Percentiles rank a stretch among this genome's conserved stretches.
phyloP scores from a whole-genome alignment of 495 filamentous ascomycete genomes.

The Hypoxylon subgilvum region DNA sequence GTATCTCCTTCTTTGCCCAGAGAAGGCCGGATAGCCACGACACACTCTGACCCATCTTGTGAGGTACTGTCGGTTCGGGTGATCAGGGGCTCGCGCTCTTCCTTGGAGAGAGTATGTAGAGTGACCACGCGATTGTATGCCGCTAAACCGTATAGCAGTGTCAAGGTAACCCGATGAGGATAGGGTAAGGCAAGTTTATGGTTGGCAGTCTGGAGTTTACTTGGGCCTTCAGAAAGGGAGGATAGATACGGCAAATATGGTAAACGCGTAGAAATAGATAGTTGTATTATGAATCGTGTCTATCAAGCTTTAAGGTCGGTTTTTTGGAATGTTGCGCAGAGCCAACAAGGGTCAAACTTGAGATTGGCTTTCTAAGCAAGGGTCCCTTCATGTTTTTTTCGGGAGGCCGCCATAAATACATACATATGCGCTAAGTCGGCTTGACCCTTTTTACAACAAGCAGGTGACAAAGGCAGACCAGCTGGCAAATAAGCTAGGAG shows the following conservation, averaged over 20 bases:
- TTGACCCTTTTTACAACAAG: too few relatives aligned
- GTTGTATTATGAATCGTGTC: too few relatives aligned
- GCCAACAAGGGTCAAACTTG: too few relatives aligned
- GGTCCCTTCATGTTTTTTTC: conserved; percentile 25
- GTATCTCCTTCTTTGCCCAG: conserved; percentile 95
- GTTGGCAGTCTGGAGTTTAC: neutral
- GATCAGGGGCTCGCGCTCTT: conserved; percentile 3
- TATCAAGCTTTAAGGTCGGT: conserved; percentile 8
- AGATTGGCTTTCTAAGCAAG: conserved; percentile 34
- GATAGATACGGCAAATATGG: too few relatives aligned
- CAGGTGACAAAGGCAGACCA: conserved; percentile 27
- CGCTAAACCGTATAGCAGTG: conserved; percentile 15
- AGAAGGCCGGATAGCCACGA: conserved; percentile 77
- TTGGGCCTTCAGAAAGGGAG: conserved; percentile 13
- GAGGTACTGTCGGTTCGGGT: conserved; percentile 6
- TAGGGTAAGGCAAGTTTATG: neutral
- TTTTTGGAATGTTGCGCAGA: conserved; percentile 34
- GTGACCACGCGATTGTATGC: conserved; percentile 22
- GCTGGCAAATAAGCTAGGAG: conserved; percentile 2
- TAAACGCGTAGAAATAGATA: conserved; percentile 22
- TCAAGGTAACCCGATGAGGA: neutral
- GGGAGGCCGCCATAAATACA: conserved; percentile 32
- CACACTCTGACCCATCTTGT: conserved; percentile 78
- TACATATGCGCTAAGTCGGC: conserved; percentile 18
- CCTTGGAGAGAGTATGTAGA: neutral